A percentile compares a stretch with the other conserved stretches of the same genome.
Evolutionary conservation across 2,329 filamentous ascomycete species (phyloP).

Genomic region (Phialophora expanda): DNA sequence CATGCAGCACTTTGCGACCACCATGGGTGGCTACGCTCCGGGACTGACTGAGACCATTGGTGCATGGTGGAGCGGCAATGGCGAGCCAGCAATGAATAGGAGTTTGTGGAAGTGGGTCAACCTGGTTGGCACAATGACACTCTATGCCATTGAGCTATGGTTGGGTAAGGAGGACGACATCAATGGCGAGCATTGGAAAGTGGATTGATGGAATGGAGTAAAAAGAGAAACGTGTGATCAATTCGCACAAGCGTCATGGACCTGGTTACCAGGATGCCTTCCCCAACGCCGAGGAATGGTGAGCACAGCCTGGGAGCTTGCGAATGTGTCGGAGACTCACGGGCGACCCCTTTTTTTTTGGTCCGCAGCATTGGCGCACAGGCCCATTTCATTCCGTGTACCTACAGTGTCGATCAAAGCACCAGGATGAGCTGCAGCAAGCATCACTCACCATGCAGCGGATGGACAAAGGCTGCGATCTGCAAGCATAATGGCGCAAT

Average conservation of each 20-base stretch:
- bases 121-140: slow-evolving; percentile 80
- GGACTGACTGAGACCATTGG: slow-evolving; percentile 62
- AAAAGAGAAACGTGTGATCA: not conserved
- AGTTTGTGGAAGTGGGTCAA: slow-evolving; percentile 96
- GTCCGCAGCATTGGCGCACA: not conserved
- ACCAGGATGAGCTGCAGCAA: not conserved
- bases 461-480: not conserved
- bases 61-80: slow-evolving; percentile 74
- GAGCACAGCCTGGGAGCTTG: not conserved
- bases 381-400: not conserved
- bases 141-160: slow-evolving; percentile 90
- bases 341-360: not conserved
- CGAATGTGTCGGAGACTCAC: not conserved
- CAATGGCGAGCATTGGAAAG: slow-evolving; percentile 88
- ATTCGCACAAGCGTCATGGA: not conserved
- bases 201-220: slow-evolving; percentile 65
- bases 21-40: slow-evolving; percentile 57
- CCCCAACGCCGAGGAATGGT: not conserved
- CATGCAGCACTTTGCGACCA: slow-evolving; percentile 91
- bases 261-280: not conserved
- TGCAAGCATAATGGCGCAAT: not conserved
- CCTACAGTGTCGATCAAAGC: not conserved
- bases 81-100: slow-evolving; percentile 80
- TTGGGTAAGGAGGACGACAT: slow-evolving; percentile 78
- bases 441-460: not conserved